phyloP scores from a whole-genome alignment of 768 basidiomycete species.

The Clavaria fumosa region DNA sequence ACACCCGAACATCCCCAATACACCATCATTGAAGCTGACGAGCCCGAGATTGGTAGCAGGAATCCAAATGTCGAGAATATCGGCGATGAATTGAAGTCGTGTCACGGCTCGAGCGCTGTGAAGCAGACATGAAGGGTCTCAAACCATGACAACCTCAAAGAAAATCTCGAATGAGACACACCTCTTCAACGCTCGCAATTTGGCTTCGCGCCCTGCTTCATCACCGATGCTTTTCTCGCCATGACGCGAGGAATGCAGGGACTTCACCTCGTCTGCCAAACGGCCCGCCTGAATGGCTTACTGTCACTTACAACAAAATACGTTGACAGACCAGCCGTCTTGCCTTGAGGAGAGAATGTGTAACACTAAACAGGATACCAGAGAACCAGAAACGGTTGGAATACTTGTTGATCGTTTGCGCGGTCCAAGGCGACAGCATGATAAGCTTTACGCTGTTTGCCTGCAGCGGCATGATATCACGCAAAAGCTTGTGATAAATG shows the following conservation, averaged over 20 bases:
- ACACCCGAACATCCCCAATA: conserved; percentile 75
- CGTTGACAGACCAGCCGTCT: too few relatives aligned
- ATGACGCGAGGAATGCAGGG: conserved; percentile 27
- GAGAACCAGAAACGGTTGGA: conserved; percentile 81
- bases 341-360: conserved; percentile 57
- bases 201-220: conserved; percentile 50
- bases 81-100: conserved; percentile 70
- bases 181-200: conserved; percentile 40
- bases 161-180: conserved; percentile 19
- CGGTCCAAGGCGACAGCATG: conserved; percentile 40
- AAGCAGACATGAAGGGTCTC: conserved; percentile 7
- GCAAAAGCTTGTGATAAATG: neutral
- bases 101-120: conserved; percentile 46
- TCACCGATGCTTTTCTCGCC: conserved; percentile 56
- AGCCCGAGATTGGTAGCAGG: conserved; percentile 73
- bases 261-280: conserved; percentile 43
- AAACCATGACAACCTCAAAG: neutral
- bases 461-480: conserved; percentile 19
- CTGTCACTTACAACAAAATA: too few relatives aligned
- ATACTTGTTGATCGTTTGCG: conserved; percentile 41
- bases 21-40: conserved; percentile 67
- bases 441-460: conserved; percentile 55
- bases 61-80: conserved; percentile 78
- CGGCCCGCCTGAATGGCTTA: conserved; percentile 34
- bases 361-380: conserved; percentile 70